Conservation (phyloP, 148 eudicot species). For the Diospyros lotus region DNA sequence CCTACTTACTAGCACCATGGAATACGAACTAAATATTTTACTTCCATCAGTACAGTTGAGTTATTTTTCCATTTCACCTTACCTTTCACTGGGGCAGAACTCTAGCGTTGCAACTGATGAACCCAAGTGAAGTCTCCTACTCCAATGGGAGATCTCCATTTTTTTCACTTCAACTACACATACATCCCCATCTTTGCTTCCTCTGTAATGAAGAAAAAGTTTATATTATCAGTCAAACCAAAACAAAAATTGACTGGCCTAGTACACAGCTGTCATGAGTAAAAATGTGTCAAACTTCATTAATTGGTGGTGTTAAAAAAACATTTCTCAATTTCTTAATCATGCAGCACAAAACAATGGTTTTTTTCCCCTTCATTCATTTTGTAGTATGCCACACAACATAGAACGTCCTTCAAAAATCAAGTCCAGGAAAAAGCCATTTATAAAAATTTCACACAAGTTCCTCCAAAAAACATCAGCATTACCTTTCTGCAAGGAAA, state of each 20-base stretch:
- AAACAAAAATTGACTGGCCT: background rate
- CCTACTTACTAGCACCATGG: no score
- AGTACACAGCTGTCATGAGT: background rate
- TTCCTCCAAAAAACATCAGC: background rate
- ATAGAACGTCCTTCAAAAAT: background rate
- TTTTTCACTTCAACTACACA: conserved; percentile 81
- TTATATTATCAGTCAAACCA: background rate
- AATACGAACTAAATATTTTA: background rate
- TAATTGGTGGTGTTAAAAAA: background rate
- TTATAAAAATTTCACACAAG: background rate
- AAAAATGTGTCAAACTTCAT: background rate
- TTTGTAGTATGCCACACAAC: background rate
- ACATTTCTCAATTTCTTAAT: background rate
- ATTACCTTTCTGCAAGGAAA: background rate
- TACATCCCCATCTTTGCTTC: conserved; percentile 94
- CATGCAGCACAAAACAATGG: background rate
- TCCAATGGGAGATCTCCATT: conserved; percentile 81
- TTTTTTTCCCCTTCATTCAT: background rate
- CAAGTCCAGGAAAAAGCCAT: background rate
- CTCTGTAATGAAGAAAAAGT: conserved; percentile 34
- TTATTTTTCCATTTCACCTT: background rate
- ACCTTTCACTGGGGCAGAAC: conserved; percentile 97
- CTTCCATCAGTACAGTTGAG: no score
- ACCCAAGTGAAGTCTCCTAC: conserved; percentile 88
- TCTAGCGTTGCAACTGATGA: conserved; percentile 62